Percentiles rank a stretch among this genome's conserved stretches.
phyloP scores from a whole-genome alignment of 2,329 filamentous ascomycete species.

The Tolypocladium inflatum region DNA sequence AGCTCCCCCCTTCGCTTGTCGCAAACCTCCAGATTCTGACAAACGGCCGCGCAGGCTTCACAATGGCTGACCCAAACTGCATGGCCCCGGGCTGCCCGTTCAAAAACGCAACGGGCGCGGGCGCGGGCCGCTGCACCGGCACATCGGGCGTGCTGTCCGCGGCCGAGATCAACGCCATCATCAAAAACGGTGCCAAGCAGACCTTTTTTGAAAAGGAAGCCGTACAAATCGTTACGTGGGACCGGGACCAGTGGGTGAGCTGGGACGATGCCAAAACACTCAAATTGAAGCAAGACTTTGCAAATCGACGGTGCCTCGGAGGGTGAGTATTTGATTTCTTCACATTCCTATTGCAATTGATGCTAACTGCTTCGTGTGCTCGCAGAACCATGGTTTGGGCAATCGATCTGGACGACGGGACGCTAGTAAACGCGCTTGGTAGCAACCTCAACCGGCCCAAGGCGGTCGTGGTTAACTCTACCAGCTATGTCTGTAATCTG shows the following conservation, averaged over 20 bases:
- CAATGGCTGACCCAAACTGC: constrained; percentile 14
- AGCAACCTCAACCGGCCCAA: no score
- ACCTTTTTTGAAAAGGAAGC: constrained; percentile 13
- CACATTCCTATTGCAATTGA: no score
- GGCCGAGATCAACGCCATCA: constrained; percentile 22
- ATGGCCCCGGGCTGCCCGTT: constrained; percentile 19
- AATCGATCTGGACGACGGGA: constrained; percentile 15
- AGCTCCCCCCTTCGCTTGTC: no score
- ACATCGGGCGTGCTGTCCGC: constrained; percentile 18
- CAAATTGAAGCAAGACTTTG: constrained; percentile 20
- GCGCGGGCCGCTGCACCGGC: constrained; percentile 17
- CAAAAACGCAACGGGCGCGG: constrained; percentile 8
- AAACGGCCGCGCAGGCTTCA: constrained; percentile 13
- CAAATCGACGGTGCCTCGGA: constrained; percentile 15
- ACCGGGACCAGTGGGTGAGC: constrained; percentile 25
- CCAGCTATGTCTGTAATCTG: no score
- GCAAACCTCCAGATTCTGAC: no score
- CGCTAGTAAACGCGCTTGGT: not conserved
- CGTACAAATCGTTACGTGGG: constrained; percentile 21
- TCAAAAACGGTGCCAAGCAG: constrained; percentile 9
- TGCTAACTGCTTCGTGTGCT: no score
- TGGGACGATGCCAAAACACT: constrained; percentile 26
- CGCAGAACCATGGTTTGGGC: constrained; percentile 19
- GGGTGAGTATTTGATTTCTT: constrained; percentile 2
- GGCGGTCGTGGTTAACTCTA: no score